These are phyloP conservation scores for Cytauxzoon felis DNA, from an alignment of 169 alveolate genomes.

Conservation along the genomic window DNA sequence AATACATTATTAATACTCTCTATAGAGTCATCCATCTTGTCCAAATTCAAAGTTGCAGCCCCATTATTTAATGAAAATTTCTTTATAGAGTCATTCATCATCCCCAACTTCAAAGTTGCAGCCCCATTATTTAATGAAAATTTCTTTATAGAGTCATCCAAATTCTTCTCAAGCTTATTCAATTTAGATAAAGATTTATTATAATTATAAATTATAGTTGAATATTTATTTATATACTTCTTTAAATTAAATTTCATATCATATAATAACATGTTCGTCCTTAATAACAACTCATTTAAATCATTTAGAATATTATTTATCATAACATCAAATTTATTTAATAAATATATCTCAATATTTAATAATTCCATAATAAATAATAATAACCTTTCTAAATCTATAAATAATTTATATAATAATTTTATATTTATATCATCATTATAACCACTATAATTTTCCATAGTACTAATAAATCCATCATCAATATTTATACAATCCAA, in stretches of 20 bases:
- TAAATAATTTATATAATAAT: no score
- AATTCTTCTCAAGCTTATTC: background rate
- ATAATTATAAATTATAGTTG: background rate
- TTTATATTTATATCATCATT: no score
- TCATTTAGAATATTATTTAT: background rate
- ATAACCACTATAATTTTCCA: no score
- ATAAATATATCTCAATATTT: background rate
- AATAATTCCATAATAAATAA: background rate
- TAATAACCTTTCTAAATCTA: no score
- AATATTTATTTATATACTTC: background rate
- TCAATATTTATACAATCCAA: no score
- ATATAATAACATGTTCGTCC: background rate
- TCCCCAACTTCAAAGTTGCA: background rate
- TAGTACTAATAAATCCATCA: no score
- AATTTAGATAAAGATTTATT: background rate
- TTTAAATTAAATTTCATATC: background rate
- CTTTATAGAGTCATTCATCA: background rate
- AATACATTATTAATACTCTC: no score
- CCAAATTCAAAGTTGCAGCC: background rate
- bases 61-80: background rate
- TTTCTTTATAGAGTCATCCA: background rate
- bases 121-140: background rate
- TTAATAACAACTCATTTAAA: background rate
- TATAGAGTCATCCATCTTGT: background rate
- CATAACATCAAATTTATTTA: background rate